Conservation (phyloP, 495 filamentous ascomycete genomes). For the Talaromyces wortmannii region DNA sequence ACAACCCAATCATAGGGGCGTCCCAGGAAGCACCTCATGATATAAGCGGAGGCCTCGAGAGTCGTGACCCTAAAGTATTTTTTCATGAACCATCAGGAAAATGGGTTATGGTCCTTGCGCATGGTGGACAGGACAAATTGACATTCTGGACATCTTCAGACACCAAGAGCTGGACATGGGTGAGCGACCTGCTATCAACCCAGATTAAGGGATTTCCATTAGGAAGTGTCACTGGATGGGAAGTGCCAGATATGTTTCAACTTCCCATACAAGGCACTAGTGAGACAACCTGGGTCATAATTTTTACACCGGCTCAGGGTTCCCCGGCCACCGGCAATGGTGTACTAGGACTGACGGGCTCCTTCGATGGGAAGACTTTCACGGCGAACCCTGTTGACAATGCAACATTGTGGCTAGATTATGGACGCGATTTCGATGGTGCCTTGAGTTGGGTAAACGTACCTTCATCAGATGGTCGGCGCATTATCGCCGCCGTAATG, state of each 20-base stretch:
- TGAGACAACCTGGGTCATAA: neutral
- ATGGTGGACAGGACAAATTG: conserved; percentile 27
- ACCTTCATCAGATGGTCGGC: conserved; percentile 1
- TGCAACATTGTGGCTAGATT: neutral
- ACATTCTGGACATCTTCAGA: conserved; percentile 3
- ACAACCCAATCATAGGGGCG: conserved; percentile 40
- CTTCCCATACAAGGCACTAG: neutral
- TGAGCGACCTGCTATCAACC: neutral
- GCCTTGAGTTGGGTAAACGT: conserved; percentile 2
- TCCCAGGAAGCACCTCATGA: neutral
- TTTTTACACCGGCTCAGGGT: neutral
- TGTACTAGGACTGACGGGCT: neutral
- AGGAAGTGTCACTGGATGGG: neutral
- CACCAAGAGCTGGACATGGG: neutral
- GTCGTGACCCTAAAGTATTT: conserved; percentile 48
- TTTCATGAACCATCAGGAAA: conserved; percentile 32
- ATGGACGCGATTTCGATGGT: conserved; percentile 2
- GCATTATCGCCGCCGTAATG: conserved; percentile 1
- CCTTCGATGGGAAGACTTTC: neutral
- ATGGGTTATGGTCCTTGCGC: conserved; percentile 45
- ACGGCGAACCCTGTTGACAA: neutral
- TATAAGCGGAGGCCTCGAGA: conserved; percentile 23
- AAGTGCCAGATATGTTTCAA: neutral
- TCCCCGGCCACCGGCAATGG: conserved; percentile 1
- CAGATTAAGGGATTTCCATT: neutral